Conservation (phyloP, 1,284 basidiomycete genomes). For the Apiotrichum montevideense region DNA sequence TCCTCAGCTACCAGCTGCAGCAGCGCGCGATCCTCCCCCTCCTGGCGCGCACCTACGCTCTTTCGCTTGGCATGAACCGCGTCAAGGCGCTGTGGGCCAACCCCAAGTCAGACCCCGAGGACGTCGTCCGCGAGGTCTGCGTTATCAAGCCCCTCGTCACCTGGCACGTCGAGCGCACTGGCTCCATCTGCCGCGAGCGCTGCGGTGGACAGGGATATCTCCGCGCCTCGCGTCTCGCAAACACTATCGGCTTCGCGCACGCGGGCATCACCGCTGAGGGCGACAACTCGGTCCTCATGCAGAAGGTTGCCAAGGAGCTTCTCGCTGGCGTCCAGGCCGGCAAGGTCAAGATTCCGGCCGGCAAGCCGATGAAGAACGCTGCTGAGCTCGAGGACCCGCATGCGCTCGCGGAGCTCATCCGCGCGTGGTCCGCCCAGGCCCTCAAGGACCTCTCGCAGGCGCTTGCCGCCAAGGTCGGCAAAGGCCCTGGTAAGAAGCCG, state of each 20-base stretch:
- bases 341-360: conserved; percentile 4
- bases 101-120: conserved; percentile 3
- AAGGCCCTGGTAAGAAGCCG: neutral
- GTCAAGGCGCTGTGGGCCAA: conserved; percentile 12
- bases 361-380: neutral
- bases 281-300: conserved; percentile 16
- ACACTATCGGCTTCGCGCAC: conserved; percentile 10
- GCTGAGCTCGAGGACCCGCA: neutral
- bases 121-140: conserved; percentile 9
- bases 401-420: conserved; percentile 6
- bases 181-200: conserved; percentile 13
- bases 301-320: conserved; percentile 15
- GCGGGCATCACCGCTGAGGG: conserved; percentile 16
- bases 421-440: conserved; percentile 2
- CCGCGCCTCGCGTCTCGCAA: neutral
- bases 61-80: conserved; percentile 10
- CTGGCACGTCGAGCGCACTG: conserved; percentile 11
- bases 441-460: conserved; percentile 1
- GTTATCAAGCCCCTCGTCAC: conserved; percentile 16
- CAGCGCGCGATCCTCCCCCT: conserved; percentile 14
- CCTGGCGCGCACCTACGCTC: conserved; percentile 10
- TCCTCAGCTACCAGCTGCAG: conserved; percentile 15
- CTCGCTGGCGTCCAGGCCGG: conserved; percentile 6
- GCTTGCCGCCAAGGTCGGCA: conserved; percentile 9
- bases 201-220: conserved; percentile 15